A percentile compares a stretch with the other conserved stretches of the same genome.
phyloP scores from a whole-genome alignment of 495 filamentous ascomycete species.

The Aspergillus panamensis region DNA sequence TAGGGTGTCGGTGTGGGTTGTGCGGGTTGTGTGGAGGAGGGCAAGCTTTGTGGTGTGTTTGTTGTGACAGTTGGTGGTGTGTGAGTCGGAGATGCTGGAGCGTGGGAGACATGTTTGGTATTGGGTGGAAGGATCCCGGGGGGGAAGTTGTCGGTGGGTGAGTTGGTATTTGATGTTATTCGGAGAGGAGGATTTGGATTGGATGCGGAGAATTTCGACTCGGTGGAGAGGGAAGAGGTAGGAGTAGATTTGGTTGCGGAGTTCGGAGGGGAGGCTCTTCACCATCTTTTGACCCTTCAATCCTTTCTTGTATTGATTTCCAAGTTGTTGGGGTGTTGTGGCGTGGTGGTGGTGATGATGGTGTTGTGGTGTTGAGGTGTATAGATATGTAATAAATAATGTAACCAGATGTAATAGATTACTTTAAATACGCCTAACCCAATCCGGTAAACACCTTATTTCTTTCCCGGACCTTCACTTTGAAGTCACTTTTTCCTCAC shows the following conservation, averaged over 20 bases:
- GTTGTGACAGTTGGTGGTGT: neutral
- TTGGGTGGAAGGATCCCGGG: slow-evolving; percentile 5
- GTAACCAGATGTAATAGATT: neutral
- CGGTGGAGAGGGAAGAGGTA: slow-evolving; percentile 15
- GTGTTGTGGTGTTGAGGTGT: neutral
- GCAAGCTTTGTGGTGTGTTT: neutral
- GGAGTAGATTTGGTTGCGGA: slow-evolving; percentile 19
- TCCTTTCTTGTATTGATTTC: no score
- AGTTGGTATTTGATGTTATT: slow-evolving; percentile 10
- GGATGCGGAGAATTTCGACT: slow-evolving; percentile 13
- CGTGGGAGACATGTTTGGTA: neutral
- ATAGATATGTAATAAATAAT: neutral
- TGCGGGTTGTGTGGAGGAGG: slow-evolving; percentile 18
- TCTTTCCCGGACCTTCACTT: neutral
- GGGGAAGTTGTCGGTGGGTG: slow-evolving; percentile 4
- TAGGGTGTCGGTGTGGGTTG: slow-evolving; percentile 20
- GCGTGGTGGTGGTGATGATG: neutral
- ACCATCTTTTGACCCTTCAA: neutral
- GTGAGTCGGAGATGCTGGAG: neutral
- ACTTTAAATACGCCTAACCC: neutral
- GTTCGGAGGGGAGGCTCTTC: slow-evolving; percentile 15
- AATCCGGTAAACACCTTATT: neutral
- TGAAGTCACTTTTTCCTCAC: neutral
- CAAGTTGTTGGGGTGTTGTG: neutral
- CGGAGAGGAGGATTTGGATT: neutral